Percentiles rank a stretch among this genome's conserved stretches.
Conservation (phyloP, 257 asterid genomes). For the Catharanthus roseus region DNA sequence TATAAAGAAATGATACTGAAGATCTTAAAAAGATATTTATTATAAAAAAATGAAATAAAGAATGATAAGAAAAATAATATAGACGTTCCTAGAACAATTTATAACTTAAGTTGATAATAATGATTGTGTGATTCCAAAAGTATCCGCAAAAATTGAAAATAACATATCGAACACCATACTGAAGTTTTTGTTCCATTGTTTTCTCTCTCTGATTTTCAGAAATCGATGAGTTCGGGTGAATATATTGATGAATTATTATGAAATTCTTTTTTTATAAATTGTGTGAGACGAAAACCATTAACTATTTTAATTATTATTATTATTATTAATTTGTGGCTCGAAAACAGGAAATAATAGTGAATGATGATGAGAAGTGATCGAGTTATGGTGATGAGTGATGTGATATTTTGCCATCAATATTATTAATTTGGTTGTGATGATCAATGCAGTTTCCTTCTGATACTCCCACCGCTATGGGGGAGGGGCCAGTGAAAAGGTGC, state of each 20-base stretch:
- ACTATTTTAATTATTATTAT: too few species aligned
- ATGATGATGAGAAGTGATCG: too few species aligned
- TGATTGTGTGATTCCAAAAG: conserved; percentile 30
- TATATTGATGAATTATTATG: not conserved
- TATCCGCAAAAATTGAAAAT: conserved; percentile 32
- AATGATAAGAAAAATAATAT: too few species aligned
- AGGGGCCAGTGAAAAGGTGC: conserved; percentile 29
- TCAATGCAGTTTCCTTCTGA: conserved; percentile 18
- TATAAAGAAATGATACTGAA: too few species aligned
- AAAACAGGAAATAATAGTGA: too few species aligned
- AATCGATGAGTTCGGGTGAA: conserved; percentile 10
- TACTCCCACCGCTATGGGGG: conserved; percentile 29
- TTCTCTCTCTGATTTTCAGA: not conserved
- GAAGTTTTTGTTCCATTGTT: not conserved
- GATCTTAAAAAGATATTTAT: too few species aligned
- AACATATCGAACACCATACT: conserved; percentile 13
- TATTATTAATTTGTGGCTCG: too few species aligned
- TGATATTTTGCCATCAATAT: not conserved
- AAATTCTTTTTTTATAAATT: too few species aligned
- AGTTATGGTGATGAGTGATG: not conserved
- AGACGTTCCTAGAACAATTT: too few species aligned
- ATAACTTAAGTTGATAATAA: too few species aligned
- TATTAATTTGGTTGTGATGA: too few species aligned
- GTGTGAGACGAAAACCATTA: not conserved
- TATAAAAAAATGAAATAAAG: too few species aligned